These are phyloP conservation scores for Phytophthora sansomeana DNA, from an alignment of 352 stramenopile genomes.

Conservation along the genomic window DNA sequence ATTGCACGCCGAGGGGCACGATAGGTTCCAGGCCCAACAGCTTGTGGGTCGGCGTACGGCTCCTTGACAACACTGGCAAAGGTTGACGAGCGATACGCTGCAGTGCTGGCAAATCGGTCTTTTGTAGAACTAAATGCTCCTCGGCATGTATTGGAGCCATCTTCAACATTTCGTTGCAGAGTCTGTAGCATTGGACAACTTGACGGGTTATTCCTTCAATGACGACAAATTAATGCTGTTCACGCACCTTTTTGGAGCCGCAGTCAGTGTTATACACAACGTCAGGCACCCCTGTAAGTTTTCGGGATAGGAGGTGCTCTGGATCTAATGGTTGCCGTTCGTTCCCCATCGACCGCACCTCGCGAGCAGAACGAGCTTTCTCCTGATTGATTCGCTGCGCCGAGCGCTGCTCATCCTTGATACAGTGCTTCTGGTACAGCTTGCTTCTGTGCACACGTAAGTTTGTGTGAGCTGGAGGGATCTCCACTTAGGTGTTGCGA, in stretches of 20 bases:
- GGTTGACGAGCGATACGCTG: constrained; percentile 68
- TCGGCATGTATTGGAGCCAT: constrained; percentile 57
- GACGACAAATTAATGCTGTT: no score
- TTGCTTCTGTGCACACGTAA: constrained; percentile 55
- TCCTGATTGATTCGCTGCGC: constrained; percentile 61
- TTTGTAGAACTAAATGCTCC: constrained; percentile 69
- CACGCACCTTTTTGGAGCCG: constrained; percentile 57
- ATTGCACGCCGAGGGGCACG: constrained; percentile 63
- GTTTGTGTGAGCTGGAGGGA: neutral
- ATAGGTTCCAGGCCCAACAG: constrained; percentile 70
- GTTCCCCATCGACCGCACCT: constrained; percentile 14
- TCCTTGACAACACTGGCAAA: constrained; percentile 82
- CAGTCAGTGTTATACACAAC: constrained; percentile 72
- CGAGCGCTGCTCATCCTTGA: constrained; percentile 71
- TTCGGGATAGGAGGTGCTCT: constrained; percentile 44
- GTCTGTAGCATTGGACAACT: no score
- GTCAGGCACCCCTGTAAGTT: constrained; percentile 62
- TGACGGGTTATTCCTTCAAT: no score
- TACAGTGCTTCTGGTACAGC: constrained; percentile 66
- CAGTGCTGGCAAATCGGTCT: constrained; percentile 72
- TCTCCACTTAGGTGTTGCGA: neutral
- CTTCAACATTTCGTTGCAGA: constrained; percentile 55
- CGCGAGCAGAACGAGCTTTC: constrained; percentile 44
- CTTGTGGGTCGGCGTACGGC: constrained; percentile 64
- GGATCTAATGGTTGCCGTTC: constrained; percentile 63